Conservation (phyloP, 1,139 yeast genomes). For the Blastobotrys buckinghamii region DNA sequence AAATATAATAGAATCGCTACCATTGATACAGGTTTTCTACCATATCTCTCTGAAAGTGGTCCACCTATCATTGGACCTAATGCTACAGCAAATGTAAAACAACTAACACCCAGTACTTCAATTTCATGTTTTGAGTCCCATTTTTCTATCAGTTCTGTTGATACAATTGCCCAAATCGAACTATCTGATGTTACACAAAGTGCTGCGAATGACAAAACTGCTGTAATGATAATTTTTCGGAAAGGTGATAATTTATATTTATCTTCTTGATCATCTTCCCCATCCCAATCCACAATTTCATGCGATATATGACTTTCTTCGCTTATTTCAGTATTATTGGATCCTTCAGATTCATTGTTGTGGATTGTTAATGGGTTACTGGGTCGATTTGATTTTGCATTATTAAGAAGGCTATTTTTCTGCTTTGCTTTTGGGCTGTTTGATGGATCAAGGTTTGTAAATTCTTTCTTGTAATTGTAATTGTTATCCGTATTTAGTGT, state of each 20-base stretch:
- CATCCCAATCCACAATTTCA: conserved; percentile 3
- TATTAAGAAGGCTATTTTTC: too few relatives aligned
- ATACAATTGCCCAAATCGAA: conserved; percentile 54
- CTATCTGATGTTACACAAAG: conserved; percentile 45
- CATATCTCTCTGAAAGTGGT: conserved; percentile 59
- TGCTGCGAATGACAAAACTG: conserved; percentile 44
- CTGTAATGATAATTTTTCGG: conserved; percentile 49
- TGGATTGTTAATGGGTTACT: too few relatives aligned
- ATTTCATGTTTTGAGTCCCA: conserved; percentile 17
- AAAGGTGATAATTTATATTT: conserved; percentile 36
- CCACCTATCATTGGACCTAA: conserved; percentile 59
- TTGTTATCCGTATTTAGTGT: too few relatives aligned
- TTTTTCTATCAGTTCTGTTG: conserved; percentile 38
- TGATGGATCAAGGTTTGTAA: too few relatives aligned
- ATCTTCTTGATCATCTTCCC: conserved; percentile 46
- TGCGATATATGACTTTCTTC: too few relatives aligned
- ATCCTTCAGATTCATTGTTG: too few relatives aligned
- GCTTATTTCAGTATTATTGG: too few relatives aligned
- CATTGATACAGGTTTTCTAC: conserved; percentile 50
- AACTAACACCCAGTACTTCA: conserved; percentile 46
- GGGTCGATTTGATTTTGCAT: too few relatives aligned
- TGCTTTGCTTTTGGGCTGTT: too few relatives aligned
- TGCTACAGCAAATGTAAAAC: conserved; percentile 62
- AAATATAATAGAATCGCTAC: conserved; percentile 36
- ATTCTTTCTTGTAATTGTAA: too few relatives aligned